Evolutionary conservation across 441 rosid species (phyloP).

Genomic region (Iberis amara): DNA sequence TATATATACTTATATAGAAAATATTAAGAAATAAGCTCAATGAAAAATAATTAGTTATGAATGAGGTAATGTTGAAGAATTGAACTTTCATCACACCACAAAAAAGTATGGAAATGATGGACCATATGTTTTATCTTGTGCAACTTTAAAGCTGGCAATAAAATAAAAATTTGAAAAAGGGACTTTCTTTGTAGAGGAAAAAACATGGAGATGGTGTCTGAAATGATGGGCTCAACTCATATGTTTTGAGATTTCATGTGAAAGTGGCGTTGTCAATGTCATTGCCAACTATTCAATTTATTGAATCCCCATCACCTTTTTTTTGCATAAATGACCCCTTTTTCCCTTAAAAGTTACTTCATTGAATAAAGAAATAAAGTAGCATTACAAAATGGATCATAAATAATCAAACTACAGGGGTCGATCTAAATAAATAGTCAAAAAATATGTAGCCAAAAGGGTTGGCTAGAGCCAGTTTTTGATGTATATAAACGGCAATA

Average conservation of each 20-base stretch:
- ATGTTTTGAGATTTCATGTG: constrained; percentile 31
- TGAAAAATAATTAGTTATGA: not conserved
- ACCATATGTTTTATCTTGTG: constrained; percentile 31
- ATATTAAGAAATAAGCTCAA: not conserved
- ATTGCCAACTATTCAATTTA: constrained; percentile 27
- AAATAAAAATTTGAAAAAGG: constrained; percentile 15
- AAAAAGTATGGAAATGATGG: constrained; percentile 15
- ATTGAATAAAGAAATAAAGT: too few relatives aligned
- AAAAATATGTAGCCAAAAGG: too few relatives aligned
- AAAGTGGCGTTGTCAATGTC: constrained; percentile 31
- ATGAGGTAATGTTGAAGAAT: constrained; percentile 1
- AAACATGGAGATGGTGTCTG: constrained; percentile 34
- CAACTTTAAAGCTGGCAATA: constrained; percentile 34
- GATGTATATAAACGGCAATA: too few relatives aligned
- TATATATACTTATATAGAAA: not conserved
- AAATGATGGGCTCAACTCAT: constrained; percentile 36
- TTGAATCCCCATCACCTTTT: constrained; percentile 20
- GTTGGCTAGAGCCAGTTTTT: too few relatives aligned
- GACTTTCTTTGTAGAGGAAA: constrained; percentile 18
- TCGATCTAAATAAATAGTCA: too few relatives aligned
- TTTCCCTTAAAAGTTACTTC: too few relatives aligned
- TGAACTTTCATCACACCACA: too few relatives aligned
- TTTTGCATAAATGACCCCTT: not conserved
- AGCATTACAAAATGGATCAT: too few relatives aligned
- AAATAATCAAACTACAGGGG: too few relatives aligned